Percentiles rank a stretch among this genome's conserved stretches.
These are phyloP conservation scores for Diplosphaera chodatii DNA, from an alignment of 139 green algal genomes.

Conservation along the genomic window DNA sequence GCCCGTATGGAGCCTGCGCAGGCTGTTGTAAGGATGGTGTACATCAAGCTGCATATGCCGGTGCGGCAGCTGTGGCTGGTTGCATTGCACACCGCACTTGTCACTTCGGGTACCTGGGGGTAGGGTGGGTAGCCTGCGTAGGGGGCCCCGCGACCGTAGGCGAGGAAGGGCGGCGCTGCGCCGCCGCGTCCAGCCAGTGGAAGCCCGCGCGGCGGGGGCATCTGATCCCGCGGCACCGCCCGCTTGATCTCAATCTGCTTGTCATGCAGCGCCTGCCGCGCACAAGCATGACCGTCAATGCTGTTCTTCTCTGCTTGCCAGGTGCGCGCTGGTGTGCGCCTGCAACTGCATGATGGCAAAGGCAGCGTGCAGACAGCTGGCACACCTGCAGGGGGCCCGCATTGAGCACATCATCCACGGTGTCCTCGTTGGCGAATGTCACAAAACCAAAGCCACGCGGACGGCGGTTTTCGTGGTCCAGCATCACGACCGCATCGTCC, in stretches of 20 bases:
- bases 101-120: not conserved
- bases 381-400: not conserved
- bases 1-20: not conserved
- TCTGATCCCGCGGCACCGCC: constrained; percentile 80
- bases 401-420: constrained; percentile 78
- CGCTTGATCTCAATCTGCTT: constrained; percentile 93
- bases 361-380: not conserved
- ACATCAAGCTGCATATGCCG: too few relatives aligned
- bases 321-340: too few relatives aligned
- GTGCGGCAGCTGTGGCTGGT: too few relatives aligned
- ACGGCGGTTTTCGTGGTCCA: constrained; percentile 89
- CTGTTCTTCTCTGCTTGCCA: too few relatives aligned
- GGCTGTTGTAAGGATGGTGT: too few relatives aligned
- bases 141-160: not conserved
- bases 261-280: constrained; percentile 86
- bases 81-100: not conserved
- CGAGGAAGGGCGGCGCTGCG: not conserved
- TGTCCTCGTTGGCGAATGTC: constrained; percentile 83
- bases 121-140: not conserved
- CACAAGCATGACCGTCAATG: too few relatives aligned
- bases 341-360: too few relatives aligned
- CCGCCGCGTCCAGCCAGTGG: not conserved
- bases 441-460: constrained; percentile 96
- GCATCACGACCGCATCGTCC: constrained; percentile 70
- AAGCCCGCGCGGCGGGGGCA: constrained; percentile 36